These are phyloP conservation scores for Salicornia ramosissima DNA, from an alignment of 148 eudicot species.

Conservation along the genomic window DNA sequence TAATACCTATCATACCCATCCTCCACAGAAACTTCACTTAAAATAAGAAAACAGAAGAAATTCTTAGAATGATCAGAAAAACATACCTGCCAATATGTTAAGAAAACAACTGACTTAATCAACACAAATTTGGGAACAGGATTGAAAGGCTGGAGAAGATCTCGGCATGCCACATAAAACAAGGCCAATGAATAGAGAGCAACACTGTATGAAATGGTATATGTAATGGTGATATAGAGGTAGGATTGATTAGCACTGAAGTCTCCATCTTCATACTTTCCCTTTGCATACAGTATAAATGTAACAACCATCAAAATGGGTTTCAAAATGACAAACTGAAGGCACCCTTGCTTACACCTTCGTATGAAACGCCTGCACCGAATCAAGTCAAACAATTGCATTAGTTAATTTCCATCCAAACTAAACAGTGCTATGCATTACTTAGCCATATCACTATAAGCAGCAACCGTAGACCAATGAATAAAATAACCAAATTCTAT, in stretches of 20 bases:
- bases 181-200: slow-evolving; percentile 89
- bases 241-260: slow-evolving; percentile 82
- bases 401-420: background rate
- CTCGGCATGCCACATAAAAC: slow-evolving; percentile 96
- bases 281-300: slow-evolving; percentile 77
- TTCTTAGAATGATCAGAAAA: background rate
- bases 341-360: slow-evolving; percentile 93
- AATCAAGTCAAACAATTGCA: slow-evolving; percentile 14
- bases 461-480: background rate
- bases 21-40: background rate
- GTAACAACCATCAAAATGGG: slow-evolving; percentile 81
- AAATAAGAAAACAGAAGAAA: background rate
- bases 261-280: slow-evolving; percentile 88
- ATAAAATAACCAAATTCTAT: background rate
- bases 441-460: background rate
- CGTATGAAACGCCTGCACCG: slow-evolving; percentile 84
- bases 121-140: slow-evolving; percentile 96
- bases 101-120: slow-evolving; percentile 90
- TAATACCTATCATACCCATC: too few relatives aligned
- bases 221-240: slow-evolving; percentile 87
- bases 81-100: slow-evolving; percentile 96
- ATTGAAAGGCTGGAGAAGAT: slow-evolving; percentile 89
- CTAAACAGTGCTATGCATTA: background rate
- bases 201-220: slow-evolving; percentile 78
- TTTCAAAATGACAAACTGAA: slow-evolving; percentile 97